These are phyloP conservation scores for Pichia pseudocactophila DNA, from an alignment of 805 yeast genomes.

Conservation along the genomic window DNA sequence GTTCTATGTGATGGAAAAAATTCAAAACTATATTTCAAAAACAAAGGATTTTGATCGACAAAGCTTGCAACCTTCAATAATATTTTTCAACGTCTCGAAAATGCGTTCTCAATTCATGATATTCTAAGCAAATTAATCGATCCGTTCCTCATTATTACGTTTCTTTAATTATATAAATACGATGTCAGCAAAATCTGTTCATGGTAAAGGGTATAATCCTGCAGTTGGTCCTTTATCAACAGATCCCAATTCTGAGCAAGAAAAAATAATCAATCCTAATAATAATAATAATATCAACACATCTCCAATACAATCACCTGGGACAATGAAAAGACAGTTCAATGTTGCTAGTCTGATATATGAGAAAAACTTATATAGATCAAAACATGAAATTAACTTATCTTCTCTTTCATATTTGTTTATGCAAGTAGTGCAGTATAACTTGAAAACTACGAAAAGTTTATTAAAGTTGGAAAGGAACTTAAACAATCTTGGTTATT, in stretches of 20 bases:
- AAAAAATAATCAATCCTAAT: neutral
- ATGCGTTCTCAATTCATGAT: too few relatives aligned
- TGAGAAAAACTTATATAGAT: slow-evolving; percentile 60
- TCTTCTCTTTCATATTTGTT: slow-evolving; percentile 63
- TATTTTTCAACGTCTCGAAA: too few relatives aligned
- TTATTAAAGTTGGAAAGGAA: slow-evolving; percentile 53
- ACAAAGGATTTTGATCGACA: too few relatives aligned
- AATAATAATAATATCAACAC: slow-evolving; percentile 1
- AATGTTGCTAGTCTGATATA: slow-evolving; percentile 36
- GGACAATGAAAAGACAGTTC: slow-evolving; percentile 6
- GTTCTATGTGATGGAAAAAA: neutral
- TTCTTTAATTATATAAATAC: neutral
- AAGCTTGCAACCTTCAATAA: too few relatives aligned
- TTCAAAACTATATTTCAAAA: too few relatives aligned
- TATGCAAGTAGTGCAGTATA: slow-evolving; percentile 59
- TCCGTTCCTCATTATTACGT: neutral
- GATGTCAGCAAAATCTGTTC: slow-evolving; percentile 13
- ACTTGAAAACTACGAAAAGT: slow-evolving; percentile 53
- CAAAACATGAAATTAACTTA: slow-evolving; percentile 57
- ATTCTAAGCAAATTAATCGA: too few relatives aligned
- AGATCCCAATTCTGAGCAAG: slow-evolving; percentile 14
- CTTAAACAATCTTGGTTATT: slow-evolving; percentile 67
- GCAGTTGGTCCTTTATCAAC: slow-evolving; percentile 24
- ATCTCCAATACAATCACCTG: slow-evolving; percentile 14
- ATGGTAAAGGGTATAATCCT: slow-evolving; percentile 25